Conservation (phyloP, 2,329 filamentous ascomycete species). For the Elsinoe ampelina region DNA sequence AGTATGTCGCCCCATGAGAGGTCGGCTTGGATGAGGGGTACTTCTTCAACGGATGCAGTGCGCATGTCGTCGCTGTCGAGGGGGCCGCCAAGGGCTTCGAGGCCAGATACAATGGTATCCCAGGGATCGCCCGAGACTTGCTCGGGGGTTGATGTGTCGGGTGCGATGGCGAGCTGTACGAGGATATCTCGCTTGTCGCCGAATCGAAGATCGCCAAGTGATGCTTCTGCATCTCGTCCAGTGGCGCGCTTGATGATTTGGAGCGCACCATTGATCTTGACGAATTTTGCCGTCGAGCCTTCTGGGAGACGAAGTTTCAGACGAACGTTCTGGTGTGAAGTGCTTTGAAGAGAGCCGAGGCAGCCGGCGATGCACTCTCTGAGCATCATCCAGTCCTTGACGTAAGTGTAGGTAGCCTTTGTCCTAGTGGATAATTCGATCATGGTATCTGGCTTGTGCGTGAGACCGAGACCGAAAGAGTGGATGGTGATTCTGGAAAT, state of each 20-base stretch:
- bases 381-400: slow-evolving; percentile 99
- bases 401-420: slow-evolving; percentile 94
- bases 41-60: slow-evolving; percentile 78
- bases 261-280: slow-evolving; percentile 93
- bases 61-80: slow-evolving; percentile 80
- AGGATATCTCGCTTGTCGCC: slow-evolving; percentile 92
- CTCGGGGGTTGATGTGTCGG: slow-evolving; percentile 74
- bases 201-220: slow-evolving; percentile 83
- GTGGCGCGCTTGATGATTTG: slow-evolving; percentile 95
- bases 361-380: slow-evolving; percentile 92
- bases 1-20: slow-evolving; percentile 89
- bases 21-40: slow-evolving; percentile 90
- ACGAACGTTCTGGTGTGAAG: slow-evolving; percentile 97
- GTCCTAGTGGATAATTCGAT: slow-evolving; percentile 92
- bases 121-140: slow-evolving; percentile 86
- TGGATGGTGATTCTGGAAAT: slow-evolving; percentile 71
- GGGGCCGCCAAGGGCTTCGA: slow-evolving; percentile 85
- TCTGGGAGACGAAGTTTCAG: slow-evolving; percentile 88
- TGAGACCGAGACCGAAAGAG: slow-evolving; percentile 91
- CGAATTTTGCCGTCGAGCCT: slow-evolving; percentile 93
- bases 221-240: slow-evolving; percentile 86
- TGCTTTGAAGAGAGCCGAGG: slow-evolving; percentile 79
- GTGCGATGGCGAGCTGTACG: slow-evolving; percentile 84
- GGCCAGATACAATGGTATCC: slow-evolving; percentile 91
- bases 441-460: slow-evolving; percentile 97